A percentile compares a stretch with the other conserved stretches of the same genome.
Evolutionary conservation across 2,329 filamentous ascomycete genomes (phyloP).

Genomic region (Tolypocladium ovalisporum): DNA sequence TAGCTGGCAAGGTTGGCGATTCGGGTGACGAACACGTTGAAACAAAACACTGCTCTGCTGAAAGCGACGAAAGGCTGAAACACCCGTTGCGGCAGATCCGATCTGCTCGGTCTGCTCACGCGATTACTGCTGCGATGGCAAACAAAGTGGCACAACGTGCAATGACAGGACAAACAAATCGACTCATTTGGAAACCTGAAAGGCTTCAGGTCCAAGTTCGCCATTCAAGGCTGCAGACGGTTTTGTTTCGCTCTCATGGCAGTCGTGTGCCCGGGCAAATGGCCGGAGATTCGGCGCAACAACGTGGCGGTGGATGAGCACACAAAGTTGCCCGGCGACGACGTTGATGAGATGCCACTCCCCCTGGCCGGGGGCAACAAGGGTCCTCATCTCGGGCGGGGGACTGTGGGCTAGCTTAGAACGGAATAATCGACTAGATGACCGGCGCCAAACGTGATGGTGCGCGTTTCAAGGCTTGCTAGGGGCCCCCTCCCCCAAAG

Average conservation of each 20-base stretch:
- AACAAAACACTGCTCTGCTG: not conserved
- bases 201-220: not conserved
- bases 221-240: not conserved
- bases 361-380: not conserved
- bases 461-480: conserved; percentile 9
- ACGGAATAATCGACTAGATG: not conserved
- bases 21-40: not conserved
- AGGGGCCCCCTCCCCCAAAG: not conserved
- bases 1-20: too few relatives aligned
- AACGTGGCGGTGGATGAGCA: too few relatives aligned
- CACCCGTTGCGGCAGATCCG: not conserved
- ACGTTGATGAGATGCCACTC: not conserved
- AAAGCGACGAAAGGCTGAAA: not conserved
- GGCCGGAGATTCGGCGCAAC: too few relatives aligned
- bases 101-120: not conserved
- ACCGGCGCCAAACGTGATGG: not conserved
- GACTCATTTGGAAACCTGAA: too few relatives aligned
- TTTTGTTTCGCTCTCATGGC: too few relatives aligned
- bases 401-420: not conserved
- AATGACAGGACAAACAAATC: not conserved
- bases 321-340: not conserved
- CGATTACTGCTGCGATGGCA: not conserved
- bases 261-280: too few relatives aligned
- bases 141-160: not conserved
- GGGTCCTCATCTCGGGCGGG: not conserved